These are phyloP conservation scores for Sporothrix sp. DNA, from an alignment of 2,329 filamentous ascomycete species.

Conservation along the genomic window DNA sequence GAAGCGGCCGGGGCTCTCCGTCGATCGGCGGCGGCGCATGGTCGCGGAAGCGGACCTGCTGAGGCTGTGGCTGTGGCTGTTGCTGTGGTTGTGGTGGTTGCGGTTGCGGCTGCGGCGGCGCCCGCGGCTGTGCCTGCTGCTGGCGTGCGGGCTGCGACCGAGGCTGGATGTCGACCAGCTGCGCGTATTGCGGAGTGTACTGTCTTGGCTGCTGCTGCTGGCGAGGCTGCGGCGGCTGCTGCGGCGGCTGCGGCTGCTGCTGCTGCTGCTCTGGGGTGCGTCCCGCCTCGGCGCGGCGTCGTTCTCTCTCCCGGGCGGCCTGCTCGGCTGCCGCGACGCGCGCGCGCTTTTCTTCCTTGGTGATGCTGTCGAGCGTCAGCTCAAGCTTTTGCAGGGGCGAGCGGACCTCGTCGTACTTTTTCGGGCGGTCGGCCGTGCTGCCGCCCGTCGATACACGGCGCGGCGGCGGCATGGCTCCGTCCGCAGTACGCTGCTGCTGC, in stretches of 20 bases:
- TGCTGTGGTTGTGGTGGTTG: slow-evolving; percentile 13
- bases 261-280: background rate
- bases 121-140: background rate
- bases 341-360: slow-evolving; percentile 89
- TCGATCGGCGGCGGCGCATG: slow-evolving; percentile 20
- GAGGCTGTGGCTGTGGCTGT: slow-evolving; percentile 12
- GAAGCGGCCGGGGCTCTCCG: slow-evolving; percentile 20
- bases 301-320: slow-evolving; percentile 53
- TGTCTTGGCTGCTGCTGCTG: background rate
- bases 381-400: slow-evolving; percentile 93
- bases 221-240: background rate
- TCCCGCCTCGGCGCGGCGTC: slow-evolving; percentile 21
- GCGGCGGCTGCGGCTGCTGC: background rate
- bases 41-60: slow-evolving; percentile 27
- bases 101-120: slow-evolving; percentile 2
- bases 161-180: background rate
- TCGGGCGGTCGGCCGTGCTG: slow-evolving; percentile 33
- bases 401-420: slow-evolving; percentile 65
- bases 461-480: background rate
- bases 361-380: slow-evolving; percentile 81
- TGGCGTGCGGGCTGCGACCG: background rate
- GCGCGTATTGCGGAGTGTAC: slow-evolving; percentile 6
- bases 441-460: slow-evolving; percentile 13
- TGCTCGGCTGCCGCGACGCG: slow-evolving; percentile 74
- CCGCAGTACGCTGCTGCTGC: slow-evolving; percentile 7